Percentiles rank a stretch among this genome's conserved stretches.
Evolutionary conservation across 345 rosid species (phyloP).

Genomic region (Garcia nutans): DNA sequence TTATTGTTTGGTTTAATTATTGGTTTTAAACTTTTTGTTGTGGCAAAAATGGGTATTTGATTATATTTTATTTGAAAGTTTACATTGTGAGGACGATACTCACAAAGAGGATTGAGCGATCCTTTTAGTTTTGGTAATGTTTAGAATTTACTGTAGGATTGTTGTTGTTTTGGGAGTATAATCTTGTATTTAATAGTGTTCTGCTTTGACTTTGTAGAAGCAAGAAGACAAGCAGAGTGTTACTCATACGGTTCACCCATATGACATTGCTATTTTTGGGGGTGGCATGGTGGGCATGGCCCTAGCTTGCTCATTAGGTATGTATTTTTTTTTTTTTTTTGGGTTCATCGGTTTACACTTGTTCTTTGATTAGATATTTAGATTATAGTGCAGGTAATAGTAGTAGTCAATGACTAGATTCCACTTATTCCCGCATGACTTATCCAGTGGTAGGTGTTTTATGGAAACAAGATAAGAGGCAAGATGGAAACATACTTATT

Average conservation of each 20-base stretch:
- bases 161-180: neutral
- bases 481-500: neutral
- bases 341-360: neutral
- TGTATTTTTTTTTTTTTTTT: conserved; percentile 3
- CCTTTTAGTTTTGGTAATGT: neutral
- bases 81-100: neutral
- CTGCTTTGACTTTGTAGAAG: conserved; percentile 33
- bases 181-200: neutral
- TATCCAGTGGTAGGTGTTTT: neutral
- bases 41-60: neutral
- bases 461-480: neutral
- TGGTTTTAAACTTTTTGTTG: neutral
- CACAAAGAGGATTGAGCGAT: neutral
- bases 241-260: conserved; percentile 34
- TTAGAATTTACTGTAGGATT: neutral
- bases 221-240: conserved; percentile 26
- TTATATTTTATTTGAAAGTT: neutral
- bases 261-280: conserved; percentile 88
- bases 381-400: neutral
- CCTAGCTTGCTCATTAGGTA: conserved; percentile 90
- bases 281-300: conserved; percentile 99
- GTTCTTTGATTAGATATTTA: neutral
- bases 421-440: neutral
- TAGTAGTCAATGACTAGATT: neutral
- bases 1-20: neutral